Base-by-base conservation (phyloP, 2,329 filamentous ascomycete species). In the Phoma sp. region DNA sequence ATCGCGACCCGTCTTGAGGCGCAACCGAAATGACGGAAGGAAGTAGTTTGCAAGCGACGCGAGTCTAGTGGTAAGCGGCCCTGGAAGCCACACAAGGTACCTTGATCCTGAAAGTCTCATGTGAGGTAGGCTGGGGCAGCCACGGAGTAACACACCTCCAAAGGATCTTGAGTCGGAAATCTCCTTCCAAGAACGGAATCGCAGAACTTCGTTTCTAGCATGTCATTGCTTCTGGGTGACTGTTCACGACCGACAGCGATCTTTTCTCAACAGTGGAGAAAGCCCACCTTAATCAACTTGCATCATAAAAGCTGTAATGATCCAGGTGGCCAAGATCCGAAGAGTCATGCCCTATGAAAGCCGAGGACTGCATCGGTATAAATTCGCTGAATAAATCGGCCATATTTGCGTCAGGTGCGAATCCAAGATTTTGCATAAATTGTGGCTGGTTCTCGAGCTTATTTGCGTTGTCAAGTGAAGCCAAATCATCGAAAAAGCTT, bases 341-440 rank as follows among this genome's bases (percentile, higher is more conserved):
- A 18, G 56, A 53, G 13, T 59, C 61, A 13, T 61, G 62, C 14
- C 61, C 42, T 51, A 77, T 59, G 41, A 76, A 76, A 4, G 57
- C 53, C 2, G 73, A 66, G 4, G 68, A 63, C 38, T 77, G 65
- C 25, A 75, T 52, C 10, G 77, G 72, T 59, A 77, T 73, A 18
- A 74, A 75, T 25, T 76, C 73, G 54, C 77, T 75, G 51, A 78
- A 78, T 29, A 84, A 78, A 59, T 86, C 83, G 0, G 80, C 78
- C 44, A 87, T 75, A 52, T 86, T 84, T 30, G 83, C 81, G 24
- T 85, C 85, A 0, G 86, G 85, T 1, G 82, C 84, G 66, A 88
- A 87, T 0, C 86, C 86, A 18, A 89, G 75, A 61, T 88, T 88
- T 39, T 84, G 80, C 85, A 88, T 86, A 62, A 88, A 88, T 58